Evolutionary conservation across 805 yeast species (phyloP), one percentile per base, ranked within the genome.

Genomic region (Metschnikowia corniflorae): DNA sequence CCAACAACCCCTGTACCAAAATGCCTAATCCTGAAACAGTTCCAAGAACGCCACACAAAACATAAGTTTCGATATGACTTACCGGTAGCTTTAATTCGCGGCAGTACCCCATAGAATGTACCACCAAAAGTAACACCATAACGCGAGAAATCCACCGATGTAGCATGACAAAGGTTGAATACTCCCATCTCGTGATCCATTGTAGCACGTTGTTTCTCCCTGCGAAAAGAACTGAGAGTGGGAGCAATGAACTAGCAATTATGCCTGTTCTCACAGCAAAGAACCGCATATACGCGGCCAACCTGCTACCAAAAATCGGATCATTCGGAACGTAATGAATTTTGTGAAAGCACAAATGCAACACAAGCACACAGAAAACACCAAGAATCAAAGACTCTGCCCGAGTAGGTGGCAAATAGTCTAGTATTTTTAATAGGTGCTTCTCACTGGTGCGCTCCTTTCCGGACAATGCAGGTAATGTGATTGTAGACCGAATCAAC

Each of bases 91-190:
- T 26, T 6, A 42, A 4, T 31, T 39, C 40, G 9, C 29, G 26
- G 24, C 33, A 24, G 35, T 47, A 53, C 29, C 41, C 46, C 13
- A 26, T 20, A 6, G 53, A 62, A 42, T 80, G 86, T 6, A 76
- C 42, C 13, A 53, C 51, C 3, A 78, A 51, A 26, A 77, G 49
- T 19, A 68, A 58, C 2, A 68, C 33, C 23, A 65, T 51, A 9
- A 70, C 55, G 43, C 85, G 64, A 1, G 78, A 70, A 7, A 77
- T 44, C 61, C 82, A 79, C 34, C 81, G 68, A 53, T 80, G 86
- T 49, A 71, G 74, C 20, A 73, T 60, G 30, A 78, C 63, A 51
- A 77, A 80, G 16, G 80, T 66, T 0, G 80, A 59, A 37, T 46
- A 67, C 37, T 51, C 65, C 67, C 59, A 62, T 35, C 64, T 49